Evolutionary conservation across 1,139 yeast genomes (phyloP).

Genomic region (Suhomyces panamericanus): DNA sequence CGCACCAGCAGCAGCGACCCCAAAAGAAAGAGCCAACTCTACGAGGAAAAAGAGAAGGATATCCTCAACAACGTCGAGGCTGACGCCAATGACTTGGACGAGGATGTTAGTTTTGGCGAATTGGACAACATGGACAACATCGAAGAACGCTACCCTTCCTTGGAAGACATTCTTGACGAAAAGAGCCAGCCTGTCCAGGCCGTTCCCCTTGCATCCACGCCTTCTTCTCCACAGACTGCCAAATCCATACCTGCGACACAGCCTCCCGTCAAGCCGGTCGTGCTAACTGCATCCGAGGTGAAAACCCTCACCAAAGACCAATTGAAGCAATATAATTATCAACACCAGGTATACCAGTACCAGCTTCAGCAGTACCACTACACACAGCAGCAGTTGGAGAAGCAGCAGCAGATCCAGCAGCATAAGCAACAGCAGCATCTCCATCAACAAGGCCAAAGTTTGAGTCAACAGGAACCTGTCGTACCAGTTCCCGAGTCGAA

Average conservation of each 20-base stretch:
- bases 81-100: conserved; percentile 7
- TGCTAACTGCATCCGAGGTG: conserved; percentile 19
- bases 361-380: conserved; percentile 12
- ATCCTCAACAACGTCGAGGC: background rate
- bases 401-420: conserved; percentile 4
- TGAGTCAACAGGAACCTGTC: background rate
- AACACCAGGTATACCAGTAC: conserved; percentile 26
- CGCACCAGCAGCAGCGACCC: conserved; percentile 1
- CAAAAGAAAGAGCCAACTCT: conserved; percentile 2
- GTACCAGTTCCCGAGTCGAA: background rate
- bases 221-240: background rate
- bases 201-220: background rate
- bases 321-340: conserved; percentile 25
- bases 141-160: conserved; percentile 46
- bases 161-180: conserved; percentile 34
- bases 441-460: background rate
- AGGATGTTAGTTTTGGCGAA: conserved; percentile 28
- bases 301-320: conserved; percentile 25
- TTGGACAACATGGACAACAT: conserved; percentile 41
- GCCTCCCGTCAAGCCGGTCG: conserved; percentile 21
- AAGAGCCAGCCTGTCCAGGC: background rate
- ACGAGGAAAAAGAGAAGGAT: background rate
- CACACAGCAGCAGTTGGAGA: conserved; percentile 12
- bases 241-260: background rate
- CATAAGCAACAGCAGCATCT: conserved; percentile 6